Base-by-base conservation (phyloP, 306 rosid genomes). In the Argentina anserina region DNA sequence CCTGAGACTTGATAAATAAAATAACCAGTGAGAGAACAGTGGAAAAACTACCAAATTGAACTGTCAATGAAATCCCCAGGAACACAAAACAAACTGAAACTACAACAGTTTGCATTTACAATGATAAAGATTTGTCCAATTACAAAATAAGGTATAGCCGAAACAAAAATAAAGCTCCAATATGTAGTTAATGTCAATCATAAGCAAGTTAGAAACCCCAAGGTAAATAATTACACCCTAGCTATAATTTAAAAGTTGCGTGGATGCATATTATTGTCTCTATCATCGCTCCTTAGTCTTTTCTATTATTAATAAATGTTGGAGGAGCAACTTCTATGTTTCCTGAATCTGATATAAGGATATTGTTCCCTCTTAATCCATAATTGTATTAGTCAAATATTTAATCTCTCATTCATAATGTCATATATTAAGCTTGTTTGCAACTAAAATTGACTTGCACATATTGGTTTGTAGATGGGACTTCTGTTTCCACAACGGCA, bases 381-480 rank as follows among this genome's bases (percentile, higher is more conserved):
- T 41, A 34, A 63, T 39, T 15, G 49, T 26, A 10, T 34, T 63
- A 14, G 25, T 7, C 71, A 1, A 47, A 20, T 41, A 39, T 23
- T 60, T 45, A 67, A 66, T 66, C 45, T 3, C 36, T 42, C 39
- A 58, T 15, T 69, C 59, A 13, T 5, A 25, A 26, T 55, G 39
- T 42, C 46, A 20, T n/a, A 3, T 56, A 26, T 55, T 8, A 17
- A 55, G 55, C 42, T 26, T 42, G 26, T 58, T 18, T 71, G 75
- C 40, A 65, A 46, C 49, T 39, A 41, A 81, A 67, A 70, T 66
- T 66, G 65, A 80, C 72, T 71, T 73, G 56, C 29, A 33, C 62
- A 23, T 14, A 69, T 71, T 65, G 78, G 70, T 76, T 84, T 84
- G 81, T 85, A 92, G 98, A 79, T 92, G 98, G 98, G 98, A 92